phyloP scores from a whole-genome alignment of 2,329 filamentous ascomycete genomes.

The Diaporthe citri region DNA sequence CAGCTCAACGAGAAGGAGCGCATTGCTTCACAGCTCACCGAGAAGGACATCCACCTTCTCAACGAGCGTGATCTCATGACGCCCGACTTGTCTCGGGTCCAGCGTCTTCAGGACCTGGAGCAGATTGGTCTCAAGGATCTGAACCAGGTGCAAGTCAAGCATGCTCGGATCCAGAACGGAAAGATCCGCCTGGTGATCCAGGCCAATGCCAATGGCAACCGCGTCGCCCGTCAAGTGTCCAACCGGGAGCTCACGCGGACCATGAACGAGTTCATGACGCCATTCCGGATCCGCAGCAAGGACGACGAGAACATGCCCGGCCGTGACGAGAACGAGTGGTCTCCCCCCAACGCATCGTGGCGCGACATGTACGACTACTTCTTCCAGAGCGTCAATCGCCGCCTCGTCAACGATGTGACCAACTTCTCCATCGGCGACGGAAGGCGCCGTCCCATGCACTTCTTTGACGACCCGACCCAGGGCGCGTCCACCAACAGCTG shows the following conservation, averaged over 20 bases:
- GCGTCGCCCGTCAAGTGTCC: constrained; percentile 47
- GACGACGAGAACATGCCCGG: constrained; percentile 34
- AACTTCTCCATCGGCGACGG: constrained; percentile 42
- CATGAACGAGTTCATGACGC: constrained; percentile 56
- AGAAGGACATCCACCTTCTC: constrained; percentile 57
- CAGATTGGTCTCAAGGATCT: constrained; percentile 56
- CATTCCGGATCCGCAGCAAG: constrained; percentile 47
- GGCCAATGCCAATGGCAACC: constrained; percentile 49
- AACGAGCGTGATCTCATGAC: constrained; percentile 57
- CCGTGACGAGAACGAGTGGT: constrained; percentile 47
- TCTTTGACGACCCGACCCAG: constrained; percentile 58
- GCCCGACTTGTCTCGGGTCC: constrained; percentile 56
- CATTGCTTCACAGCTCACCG: constrained; percentile 52
- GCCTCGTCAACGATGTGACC: constrained; percentile 48
- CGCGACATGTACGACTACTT: constrained; percentile 54
- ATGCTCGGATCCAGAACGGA: constrained; percentile 57
- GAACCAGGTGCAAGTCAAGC: constrained; percentile 52
- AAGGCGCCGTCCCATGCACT: constrained; percentile 36
- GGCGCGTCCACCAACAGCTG: constrained; percentile 57
- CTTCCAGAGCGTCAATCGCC: constrained; percentile 49
- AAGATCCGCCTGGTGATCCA: constrained; percentile 57
- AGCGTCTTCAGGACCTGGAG: constrained; percentile 54
- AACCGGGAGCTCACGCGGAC: constrained; percentile 55
- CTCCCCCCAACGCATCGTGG: constrained; percentile 56
- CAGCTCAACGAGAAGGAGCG: constrained; percentile 55